phyloP scores from a whole-genome alignment of 129 eudicot genomes.

The Helichrysum umbraculigerum region DNA sequence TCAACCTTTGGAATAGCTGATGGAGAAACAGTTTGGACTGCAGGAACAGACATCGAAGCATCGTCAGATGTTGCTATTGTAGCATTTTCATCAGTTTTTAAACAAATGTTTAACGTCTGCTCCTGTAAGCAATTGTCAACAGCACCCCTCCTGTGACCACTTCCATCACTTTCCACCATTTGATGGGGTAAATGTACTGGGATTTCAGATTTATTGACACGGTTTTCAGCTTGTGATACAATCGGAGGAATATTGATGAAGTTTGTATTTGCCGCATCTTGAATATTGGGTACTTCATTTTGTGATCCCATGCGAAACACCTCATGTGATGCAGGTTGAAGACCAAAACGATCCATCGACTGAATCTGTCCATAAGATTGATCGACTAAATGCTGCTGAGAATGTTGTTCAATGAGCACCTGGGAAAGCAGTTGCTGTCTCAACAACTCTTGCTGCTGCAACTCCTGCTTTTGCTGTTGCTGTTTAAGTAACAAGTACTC shows the following conservation, averaged over 20 bases:
- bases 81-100: slow-evolving; percentile 27
- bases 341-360: slow-evolving; percentile 40
- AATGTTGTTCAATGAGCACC: slow-evolving; percentile 52
- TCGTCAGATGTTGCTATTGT: slow-evolving; percentile 20
- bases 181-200: slow-evolving; percentile 70
- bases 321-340: slow-evolving; percentile 36
- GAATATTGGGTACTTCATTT: slow-evolving; percentile 39
- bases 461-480: slow-evolving; percentile 69
- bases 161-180: slow-evolving; percentile 42
- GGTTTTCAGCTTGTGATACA: slow-evolving; percentile 34
- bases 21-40: slow-evolving; percentile 1
- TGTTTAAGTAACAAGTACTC: slow-evolving; percentile 72
- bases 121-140: slow-evolving; percentile 33
- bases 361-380: slow-evolving; percentile 51
- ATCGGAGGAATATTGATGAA: slow-evolving; percentile 37
- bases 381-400: slow-evolving; percentile 50
- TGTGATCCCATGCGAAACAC: slow-evolving; percentile 52
- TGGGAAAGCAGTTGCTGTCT: slow-evolving; percentile 78
- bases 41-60: slow-evolving; percentile 1
- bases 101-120: slow-evolving; percentile 11
- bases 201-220: slow-evolving; percentile 32
- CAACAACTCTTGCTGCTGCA: slow-evolving; percentile 60
- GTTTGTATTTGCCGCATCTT: slow-evolving; percentile 33
- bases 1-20: slow-evolving; percentile 28
- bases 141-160: slow-evolving; percentile 26